Evolutionary conservation across 2,329 filamentous ascomycete species (phyloP).

Genomic region (Clonostachys solani): DNA sequence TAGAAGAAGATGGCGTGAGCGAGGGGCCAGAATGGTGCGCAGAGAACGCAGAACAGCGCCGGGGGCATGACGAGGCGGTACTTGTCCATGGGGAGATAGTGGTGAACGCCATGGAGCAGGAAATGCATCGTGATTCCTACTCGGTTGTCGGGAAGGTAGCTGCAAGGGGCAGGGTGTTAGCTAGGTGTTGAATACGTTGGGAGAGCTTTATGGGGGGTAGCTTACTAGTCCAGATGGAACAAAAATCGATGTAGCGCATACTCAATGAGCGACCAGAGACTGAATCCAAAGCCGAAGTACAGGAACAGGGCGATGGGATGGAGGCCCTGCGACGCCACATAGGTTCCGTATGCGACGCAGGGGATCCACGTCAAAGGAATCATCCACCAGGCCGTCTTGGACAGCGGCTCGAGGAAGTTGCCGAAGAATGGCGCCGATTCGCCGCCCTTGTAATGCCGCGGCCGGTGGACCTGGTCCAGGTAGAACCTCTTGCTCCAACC

Average conservation of each 20-base stretch:
- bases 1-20: slow-evolving; percentile 78
- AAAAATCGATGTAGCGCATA: slow-evolving; percentile 85
- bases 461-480: slow-evolving; percentile 90
- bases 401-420: slow-evolving; percentile 95
- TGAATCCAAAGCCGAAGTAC: slow-evolving; percentile 69
- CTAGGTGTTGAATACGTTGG: too few species aligned
- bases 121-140: slow-evolving; percentile 84
- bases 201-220: slow-evolving; percentile 7
- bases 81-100: slow-evolving; percentile 98
- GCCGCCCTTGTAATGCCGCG: slow-evolving; percentile 92
- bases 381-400: slow-evolving; percentile 91
- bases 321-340: slow-evolving; percentile 59
- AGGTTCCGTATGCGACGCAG: slow-evolving; percentile 67
- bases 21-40: slow-evolving; percentile 87
- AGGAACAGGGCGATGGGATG: slow-evolving; percentile 33
- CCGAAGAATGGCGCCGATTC: slow-evolving; percentile 91
- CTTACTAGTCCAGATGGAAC: slow-evolving; percentile 90
- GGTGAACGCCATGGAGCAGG: slow-evolving; percentile 91
- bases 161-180: slow-evolving; percentile 24
- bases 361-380: slow-evolving; percentile 84
- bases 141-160: slow-evolving; percentile 86
- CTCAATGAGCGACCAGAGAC: slow-evolving; percentile 85
- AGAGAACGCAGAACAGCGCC: slow-evolving; percentile 76
- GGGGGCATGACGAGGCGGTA: slow-evolving; percentile 97
- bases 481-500: slow-evolving; percentile 96